Base-by-base conservation (phyloP, 1,284 basidiomycete genomes). In the Ustilago hordei region DNA sequence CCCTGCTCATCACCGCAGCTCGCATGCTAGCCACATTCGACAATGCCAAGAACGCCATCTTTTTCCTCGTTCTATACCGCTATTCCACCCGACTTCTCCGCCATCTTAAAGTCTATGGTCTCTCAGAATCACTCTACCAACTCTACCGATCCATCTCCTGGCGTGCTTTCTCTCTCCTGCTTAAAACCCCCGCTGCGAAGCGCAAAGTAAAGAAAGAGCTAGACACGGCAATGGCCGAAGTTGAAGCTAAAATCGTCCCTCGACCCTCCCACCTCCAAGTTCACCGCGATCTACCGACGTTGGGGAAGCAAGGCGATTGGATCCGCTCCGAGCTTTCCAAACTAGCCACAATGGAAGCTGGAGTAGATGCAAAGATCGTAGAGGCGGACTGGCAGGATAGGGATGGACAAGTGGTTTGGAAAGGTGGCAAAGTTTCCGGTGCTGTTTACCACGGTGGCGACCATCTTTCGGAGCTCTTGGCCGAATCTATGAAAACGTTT, bases 401-500 rank as follows among this genome's bases (percentile, higher is more conserved):
- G 12, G 82, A 85, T 55, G 82, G 82, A 1, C 75, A 82, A 65
- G 59, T 47, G 31, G 80, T 84, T 2, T 85, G 83, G 82, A 76
- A 81, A 52, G 78, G 72, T 28, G 85, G 85, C 5, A 83, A 79
- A 50, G 83, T 86, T 4, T 85, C 83, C 0, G 86, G 86, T 45
- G 84, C 86, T 5, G 85, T 86, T 34, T 86, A 86, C 65, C 85
- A 86, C 64, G 86, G 86, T 50, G 86, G 85, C 7, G 69, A 82
- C 19, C 81, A 83, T 36, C 66, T 85, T 38, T 75, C 57, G 58
- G 76, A 78, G 19, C 59, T 86, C 34, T 69, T 86, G n/a, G 60
- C 77, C 35, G 69, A 75, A 5, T 67, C 82, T 39, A 76, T 86
- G 60, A 65, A 61, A 41, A 66, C 77, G 23, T 85, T 84, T 66